Evolutionary conservation across 208 protist genomes (phyloP).

Genomic region (Giardia muris): DNA sequence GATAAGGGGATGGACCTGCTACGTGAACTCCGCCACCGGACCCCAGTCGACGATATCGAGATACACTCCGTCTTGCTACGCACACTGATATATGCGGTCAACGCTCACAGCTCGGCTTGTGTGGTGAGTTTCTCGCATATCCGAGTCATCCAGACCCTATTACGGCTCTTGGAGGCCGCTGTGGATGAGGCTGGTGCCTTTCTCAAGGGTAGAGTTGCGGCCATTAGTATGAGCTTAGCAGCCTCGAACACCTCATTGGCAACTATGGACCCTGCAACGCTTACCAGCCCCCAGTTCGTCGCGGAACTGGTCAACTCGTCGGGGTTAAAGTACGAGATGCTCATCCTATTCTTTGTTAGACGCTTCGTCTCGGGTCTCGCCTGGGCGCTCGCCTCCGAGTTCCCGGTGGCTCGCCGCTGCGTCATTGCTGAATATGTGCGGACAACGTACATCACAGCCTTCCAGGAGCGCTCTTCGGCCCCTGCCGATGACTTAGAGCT

Average conservation of each 20-base stretch:
- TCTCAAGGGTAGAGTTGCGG: background rate
- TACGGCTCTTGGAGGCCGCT: background rate
- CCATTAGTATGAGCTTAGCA: background rate
- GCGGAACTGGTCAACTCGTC: background rate
- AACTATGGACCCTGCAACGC: background rate
- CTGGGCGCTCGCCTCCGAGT: background rate
- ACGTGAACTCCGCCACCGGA: too few relatives aligned
- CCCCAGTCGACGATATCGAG: too few relatives aligned
- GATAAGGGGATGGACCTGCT: too few relatives aligned
- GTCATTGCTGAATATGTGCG: background rate
- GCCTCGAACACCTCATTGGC: background rate
- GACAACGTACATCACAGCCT: background rate
- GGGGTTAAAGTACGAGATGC: background rate
- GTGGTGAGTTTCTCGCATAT: background rate
- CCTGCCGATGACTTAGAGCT: background rate
- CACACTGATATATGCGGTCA: too few relatives aligned
- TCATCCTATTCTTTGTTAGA: background rate
- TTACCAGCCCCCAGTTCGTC: background rate
- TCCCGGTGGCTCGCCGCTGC: background rate
- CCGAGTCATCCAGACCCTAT: background rate
- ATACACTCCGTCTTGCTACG: too few relatives aligned
- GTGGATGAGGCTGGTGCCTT: background rate
- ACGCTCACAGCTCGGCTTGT: too few relatives aligned
- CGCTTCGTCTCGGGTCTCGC: background rate
- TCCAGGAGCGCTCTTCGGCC: background rate